These are phyloP conservation scores for Kwoniella dejecticola DNA, from an alignment of 768 basidiomycete species.

Conservation along the genomic window DNA sequence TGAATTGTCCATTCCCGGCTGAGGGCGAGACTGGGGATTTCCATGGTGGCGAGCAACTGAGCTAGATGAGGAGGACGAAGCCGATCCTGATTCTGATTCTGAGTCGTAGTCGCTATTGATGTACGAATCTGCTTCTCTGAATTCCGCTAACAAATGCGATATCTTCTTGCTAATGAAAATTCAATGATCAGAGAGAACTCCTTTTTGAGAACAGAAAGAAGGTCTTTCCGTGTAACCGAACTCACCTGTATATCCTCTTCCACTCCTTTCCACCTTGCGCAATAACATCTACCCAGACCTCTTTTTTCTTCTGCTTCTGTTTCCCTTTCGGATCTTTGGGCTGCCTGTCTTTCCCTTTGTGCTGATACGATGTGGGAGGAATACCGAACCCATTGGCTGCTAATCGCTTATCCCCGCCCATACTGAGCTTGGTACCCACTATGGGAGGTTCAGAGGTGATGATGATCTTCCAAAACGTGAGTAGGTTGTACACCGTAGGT, in stretches of 20 bases:
- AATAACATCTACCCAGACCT: slow-evolving; percentile 68
- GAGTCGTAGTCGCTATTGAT: slow-evolving; percentile 64
- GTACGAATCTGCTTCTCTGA: slow-evolving; percentile 82
- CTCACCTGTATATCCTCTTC: slow-evolving; percentile 87
- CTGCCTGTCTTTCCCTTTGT: slow-evolving; percentile 15
- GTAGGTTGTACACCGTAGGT: slow-evolving; percentile 18
- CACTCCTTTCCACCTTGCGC: slow-evolving; percentile 73
- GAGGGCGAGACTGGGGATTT: neutral
- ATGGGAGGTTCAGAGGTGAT: slow-evolving; percentile 20
- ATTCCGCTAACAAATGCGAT: slow-evolving; percentile 72
- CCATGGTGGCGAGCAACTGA: neutral
- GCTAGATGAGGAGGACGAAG: neutral
- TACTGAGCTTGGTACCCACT: slow-evolving; percentile 17
- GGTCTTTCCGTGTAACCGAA: no score
- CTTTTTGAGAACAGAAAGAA: no score
- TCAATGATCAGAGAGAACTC: no score
- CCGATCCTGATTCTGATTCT: slow-evolving; percentile 22
- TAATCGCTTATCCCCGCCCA: slow-evolving; percentile 21
- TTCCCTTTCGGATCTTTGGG: slow-evolving; percentile 8
- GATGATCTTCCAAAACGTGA: slow-evolving; percentile 30
- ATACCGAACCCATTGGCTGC: neutral
- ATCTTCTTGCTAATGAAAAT: slow-evolving; percentile 75
- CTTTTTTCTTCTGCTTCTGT: slow-evolving; percentile 20
- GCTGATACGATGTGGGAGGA: neutral
- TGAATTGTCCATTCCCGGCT: slow-evolving; percentile 65